Evolutionary conservation across 2,329 filamentous ascomycete genomes (phyloP).

Genomic region (Tolypocladium album): DNA sequence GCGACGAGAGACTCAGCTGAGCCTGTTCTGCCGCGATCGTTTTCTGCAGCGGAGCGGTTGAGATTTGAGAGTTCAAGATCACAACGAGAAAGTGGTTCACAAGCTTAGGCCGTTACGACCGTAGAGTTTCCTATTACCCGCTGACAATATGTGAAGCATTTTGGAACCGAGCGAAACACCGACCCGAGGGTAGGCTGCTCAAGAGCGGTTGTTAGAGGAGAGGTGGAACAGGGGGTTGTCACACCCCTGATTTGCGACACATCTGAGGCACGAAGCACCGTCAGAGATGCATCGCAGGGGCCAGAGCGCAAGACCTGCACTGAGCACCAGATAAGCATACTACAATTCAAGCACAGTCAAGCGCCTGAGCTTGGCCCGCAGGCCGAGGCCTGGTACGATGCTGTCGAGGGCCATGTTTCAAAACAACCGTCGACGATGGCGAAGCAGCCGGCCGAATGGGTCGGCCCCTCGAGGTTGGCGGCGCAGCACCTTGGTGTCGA

Average conservation of each 20-base stretch:
- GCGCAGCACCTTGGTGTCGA: neutral
- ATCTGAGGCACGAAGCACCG: constrained; percentile 29
- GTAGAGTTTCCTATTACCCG: neutral
- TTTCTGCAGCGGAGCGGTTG: neutral
- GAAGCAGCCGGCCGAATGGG: neutral
- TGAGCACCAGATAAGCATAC: neutral
- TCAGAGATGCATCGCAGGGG: constrained; percentile 4
- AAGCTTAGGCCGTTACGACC: neutral
- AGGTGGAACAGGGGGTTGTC: constrained; percentile 11
- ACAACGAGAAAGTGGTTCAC: neutral
- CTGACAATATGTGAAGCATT: neutral
- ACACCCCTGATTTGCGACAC: constrained; percentile 34
- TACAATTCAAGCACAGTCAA: neutral
- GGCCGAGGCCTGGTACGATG: neutral
- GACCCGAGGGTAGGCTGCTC: constrained; percentile 4
- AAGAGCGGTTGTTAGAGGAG: constrained; percentile 6
- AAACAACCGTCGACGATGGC: neutral
- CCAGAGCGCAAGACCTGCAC: neutral
- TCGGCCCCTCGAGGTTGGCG: neutral
- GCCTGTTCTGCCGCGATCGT: neutral
- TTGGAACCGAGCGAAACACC: neutral
- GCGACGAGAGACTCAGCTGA: neutral
- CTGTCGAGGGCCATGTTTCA: neutral
- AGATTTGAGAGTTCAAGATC: neutral
- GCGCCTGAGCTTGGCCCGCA: neutral